Conservation (phyloP, 78 protist genomes). For the Reticulomyxa filosa region DNA sequence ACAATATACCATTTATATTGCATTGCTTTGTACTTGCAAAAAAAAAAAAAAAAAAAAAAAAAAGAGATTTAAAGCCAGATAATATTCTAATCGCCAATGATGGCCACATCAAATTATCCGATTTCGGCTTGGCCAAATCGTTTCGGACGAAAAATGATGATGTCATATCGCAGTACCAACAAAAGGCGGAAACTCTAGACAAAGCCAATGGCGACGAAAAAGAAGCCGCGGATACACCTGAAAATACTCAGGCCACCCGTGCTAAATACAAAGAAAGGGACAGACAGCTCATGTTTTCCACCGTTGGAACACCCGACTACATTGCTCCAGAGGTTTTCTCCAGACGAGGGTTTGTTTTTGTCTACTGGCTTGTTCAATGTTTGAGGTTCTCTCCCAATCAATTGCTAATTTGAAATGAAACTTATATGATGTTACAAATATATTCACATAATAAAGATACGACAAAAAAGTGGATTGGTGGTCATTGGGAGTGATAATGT, state of each 20-base stretch:
- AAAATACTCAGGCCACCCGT: neutral
- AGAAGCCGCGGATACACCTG: neutral
- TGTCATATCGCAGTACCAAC: no score
- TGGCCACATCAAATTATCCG: slow-evolving; percentile 1
- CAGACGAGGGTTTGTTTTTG: no score
- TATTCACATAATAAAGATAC: neutral
- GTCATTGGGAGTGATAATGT: slow-evolving; percentile 8
- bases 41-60: no score
- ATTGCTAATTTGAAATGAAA: no score
- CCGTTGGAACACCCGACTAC: slow-evolving; percentile 7
- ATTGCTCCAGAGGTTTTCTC: slow-evolving; percentile 32
- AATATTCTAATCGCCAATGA: neutral
- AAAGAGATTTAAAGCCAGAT: slow-evolving; percentile 1
- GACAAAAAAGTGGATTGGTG: slow-evolving; percentile 23
- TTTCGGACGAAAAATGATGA: neutral
- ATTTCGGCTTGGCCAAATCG: slow-evolving; percentile 1
- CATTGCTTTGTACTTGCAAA: no score
- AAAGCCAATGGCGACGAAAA: neutral
- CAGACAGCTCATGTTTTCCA: neutral
- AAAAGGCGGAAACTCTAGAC: neutral
- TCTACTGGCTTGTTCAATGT: no score
- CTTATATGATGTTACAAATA: neutral
- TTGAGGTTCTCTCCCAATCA: no score
- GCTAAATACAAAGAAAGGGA: neutral
- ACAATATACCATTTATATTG: no score